These are phyloP conservation scores for Candida lessepsii DNA, from an alignment of 805 yeast species.

Conservation along the genomic window DNA sequence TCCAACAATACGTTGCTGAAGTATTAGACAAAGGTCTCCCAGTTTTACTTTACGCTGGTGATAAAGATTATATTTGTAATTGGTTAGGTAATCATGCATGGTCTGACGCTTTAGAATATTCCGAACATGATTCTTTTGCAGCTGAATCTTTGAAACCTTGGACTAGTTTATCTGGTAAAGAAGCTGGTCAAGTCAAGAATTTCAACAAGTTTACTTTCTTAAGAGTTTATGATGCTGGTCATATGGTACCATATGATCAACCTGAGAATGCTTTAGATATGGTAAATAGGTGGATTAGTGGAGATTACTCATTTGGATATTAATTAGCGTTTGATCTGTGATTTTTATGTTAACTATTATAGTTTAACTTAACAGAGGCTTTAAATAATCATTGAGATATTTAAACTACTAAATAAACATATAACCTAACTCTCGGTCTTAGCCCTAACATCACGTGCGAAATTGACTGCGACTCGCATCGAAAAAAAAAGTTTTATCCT, in stretches of 20 bases:
- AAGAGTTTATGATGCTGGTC: slow-evolving; percentile 88
- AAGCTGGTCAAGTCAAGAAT: slow-evolving; percentile 74
- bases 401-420: no score
- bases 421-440: no score
- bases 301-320: slow-evolving; percentile 46
- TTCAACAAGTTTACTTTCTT: slow-evolving; percentile 73
- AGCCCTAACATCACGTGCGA: no score
- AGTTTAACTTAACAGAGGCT: no score
- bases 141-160: slow-evolving; percentile 36
- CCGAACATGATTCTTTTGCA: slow-evolving; percentile 21
- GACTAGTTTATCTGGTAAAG: slow-evolving; percentile 34
- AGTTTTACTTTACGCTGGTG: slow-evolving; percentile 45
- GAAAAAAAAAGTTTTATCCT: background rate
- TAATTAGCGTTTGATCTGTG: background rate
- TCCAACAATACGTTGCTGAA: slow-evolving; percentile 57
- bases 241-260: slow-evolving; percentile 93
- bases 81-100: slow-evolving; percentile 46
- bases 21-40: slow-evolving; percentile 39
- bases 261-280: slow-evolving; percentile 75
- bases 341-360: no score
- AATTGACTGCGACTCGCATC: background rate
- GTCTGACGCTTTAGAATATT: slow-evolving; percentile 34
- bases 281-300: slow-evolving; percentile 83
- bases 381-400: no score
- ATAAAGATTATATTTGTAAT: slow-evolving; percentile 45